These are phyloP conservation scores for Xerocomus spinulosus DNA, from an alignment of 768 basidiomycete genomes.

Conservation along the genomic window DNA sequence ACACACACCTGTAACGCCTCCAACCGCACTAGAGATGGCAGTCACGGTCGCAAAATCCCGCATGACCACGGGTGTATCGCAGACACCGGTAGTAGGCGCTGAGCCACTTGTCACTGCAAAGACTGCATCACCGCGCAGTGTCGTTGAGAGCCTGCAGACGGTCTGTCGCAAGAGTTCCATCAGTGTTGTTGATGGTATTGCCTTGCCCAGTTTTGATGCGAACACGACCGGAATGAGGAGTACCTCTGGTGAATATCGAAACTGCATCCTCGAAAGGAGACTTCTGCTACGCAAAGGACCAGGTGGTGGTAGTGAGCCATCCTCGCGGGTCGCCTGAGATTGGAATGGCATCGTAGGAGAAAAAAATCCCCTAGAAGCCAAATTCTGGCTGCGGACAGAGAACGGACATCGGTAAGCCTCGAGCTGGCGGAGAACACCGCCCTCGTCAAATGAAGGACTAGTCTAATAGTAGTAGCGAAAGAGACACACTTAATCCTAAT, in stretches of 20 bases:
- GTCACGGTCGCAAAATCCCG: too few relatives aligned
- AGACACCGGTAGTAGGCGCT: too few relatives aligned
- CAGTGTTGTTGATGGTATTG: slow-evolving; percentile 25
- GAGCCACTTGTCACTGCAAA: too few relatives aligned
- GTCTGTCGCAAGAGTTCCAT: slow-evolving; percentile 23
- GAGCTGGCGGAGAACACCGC: too few relatives aligned
- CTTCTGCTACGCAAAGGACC: not conserved
- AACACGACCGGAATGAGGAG: slow-evolving; percentile 29
- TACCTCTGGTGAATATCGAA: slow-evolving; percentile 9
- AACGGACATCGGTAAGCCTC: not conserved
- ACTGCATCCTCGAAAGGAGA: not conserved
- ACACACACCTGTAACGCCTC: too few relatives aligned
- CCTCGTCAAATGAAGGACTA: too few relatives aligned
- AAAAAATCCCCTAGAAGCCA: not conserved
- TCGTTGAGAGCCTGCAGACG: slow-evolving; percentile 26
- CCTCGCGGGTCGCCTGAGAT: not conserved
- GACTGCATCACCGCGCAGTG: not conserved
- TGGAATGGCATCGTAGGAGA: not conserved
- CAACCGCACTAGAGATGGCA: too few relatives aligned
- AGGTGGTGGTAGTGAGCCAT: not conserved
- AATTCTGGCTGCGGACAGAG: not conserved
- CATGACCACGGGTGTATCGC: too few relatives aligned
- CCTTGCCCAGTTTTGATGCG: slow-evolving; percentile 17
- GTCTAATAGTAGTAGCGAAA: too few relatives aligned
- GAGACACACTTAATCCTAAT: too few relatives aligned